A percentile compares a stretch with the other conserved stretches of the same genome.
phyloP scores from a whole-genome alignment of 2,329 filamentous ascomycete genomes.

The Elsinoe australis region DNA sequence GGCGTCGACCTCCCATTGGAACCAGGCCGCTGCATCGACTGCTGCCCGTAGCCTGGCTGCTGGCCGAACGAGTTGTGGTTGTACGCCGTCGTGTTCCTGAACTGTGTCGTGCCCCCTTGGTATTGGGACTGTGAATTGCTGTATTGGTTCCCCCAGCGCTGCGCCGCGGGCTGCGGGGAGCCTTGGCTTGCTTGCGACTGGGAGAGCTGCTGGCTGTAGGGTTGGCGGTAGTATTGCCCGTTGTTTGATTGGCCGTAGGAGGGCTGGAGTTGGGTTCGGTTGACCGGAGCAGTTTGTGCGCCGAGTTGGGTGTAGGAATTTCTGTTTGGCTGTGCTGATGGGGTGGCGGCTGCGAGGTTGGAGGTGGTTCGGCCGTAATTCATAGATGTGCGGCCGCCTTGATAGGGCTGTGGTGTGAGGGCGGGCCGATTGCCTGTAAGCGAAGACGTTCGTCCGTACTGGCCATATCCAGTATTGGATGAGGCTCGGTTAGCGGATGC shows the following conservation, averaged over 20 bases:
- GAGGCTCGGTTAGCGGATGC: slow-evolving; percentile 26
- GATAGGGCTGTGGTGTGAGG: slow-evolving; percentile 6
- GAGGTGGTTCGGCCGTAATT: slow-evolving; percentile 10
- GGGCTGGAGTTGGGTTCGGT: not conserved
- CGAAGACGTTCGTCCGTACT: slow-evolving; percentile 14
- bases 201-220: slow-evolving; percentile 6
- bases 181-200: too few relatives aligned
- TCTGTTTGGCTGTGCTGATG: slow-evolving; percentile 8
- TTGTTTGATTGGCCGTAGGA: not conserved
- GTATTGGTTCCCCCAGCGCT: not conserved
- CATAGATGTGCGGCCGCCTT: not conserved
- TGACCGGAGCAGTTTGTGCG: slow-evolving; percentile 10
- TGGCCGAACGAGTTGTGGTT: not conserved
- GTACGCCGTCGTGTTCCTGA: slow-evolving; percentile 1
- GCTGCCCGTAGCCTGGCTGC: not conserved
- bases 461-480: slow-evolving; percentile 1
- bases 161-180: slow-evolving; percentile 5
- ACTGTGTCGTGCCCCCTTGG: not conserved
- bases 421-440: not conserved
- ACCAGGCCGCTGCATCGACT: slow-evolving; percentile 4
- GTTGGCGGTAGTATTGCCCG: slow-evolving; percentile 8
- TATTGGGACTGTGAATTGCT: slow-evolving; percentile 1
- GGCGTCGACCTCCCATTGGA: slow-evolving; percentile 16
- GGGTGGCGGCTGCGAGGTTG: slow-evolving; percentile 1
- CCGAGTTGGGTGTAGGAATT: slow-evolving; percentile 10